Conservation (phyloP, 2,329 filamentous ascomycete species). For the Chaetomium globosum region DNA sequence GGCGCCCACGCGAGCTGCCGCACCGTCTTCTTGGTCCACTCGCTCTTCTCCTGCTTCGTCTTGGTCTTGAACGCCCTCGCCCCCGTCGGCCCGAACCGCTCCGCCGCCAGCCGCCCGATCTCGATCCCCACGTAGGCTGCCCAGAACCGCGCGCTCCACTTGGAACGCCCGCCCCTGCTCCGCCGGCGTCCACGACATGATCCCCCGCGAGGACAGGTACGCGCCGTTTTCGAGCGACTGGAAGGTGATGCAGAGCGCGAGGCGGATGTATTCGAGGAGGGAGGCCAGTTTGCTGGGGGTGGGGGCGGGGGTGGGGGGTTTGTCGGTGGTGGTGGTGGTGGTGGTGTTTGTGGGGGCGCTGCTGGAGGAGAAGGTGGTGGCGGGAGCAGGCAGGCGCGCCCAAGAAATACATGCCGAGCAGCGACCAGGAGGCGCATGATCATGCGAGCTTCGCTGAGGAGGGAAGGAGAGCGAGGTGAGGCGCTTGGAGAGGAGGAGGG, state of each 20-base stretch:
- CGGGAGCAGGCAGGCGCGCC: conserved; percentile 55
- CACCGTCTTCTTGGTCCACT: conserved; percentile 44
- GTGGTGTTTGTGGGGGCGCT: conserved; percentile 35
- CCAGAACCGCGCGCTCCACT: conserved; percentile 81
- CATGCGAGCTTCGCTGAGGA: conserved; percentile 71
- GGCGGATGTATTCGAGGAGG: conserved; percentile 66
- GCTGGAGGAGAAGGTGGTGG: conserved; percentile 31
- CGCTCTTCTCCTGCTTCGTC: conserved; percentile 48
- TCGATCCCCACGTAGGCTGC: conserved; percentile 75
- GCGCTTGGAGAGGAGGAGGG: conserved; percentile 54
- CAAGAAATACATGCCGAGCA: conserved; percentile 75
- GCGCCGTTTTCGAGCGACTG: conserved; percentile 83
- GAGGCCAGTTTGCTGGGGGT: conserved; percentile 43
- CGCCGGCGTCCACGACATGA: conserved; percentile 61
- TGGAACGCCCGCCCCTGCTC: conserved; percentile 63
- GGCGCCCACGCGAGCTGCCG: conserved; percentile 37
- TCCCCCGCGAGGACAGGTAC: conserved; percentile 73
- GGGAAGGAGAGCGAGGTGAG: conserved; percentile 63
- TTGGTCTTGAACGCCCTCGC: conserved; percentile 32
- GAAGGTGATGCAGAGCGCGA: conserved; percentile 68
- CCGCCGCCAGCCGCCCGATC: conserved; percentile 63
- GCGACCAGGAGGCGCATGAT: conserved; percentile 74
- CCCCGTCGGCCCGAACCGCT: conserved; percentile 43
- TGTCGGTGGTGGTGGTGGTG: conserved; percentile 34
- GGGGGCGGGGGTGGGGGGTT: conserved; percentile 45